Evolutionary conservation across 257 asterid species (phyloP).

Genomic region (Solanum infundibuliforme): DNA sequence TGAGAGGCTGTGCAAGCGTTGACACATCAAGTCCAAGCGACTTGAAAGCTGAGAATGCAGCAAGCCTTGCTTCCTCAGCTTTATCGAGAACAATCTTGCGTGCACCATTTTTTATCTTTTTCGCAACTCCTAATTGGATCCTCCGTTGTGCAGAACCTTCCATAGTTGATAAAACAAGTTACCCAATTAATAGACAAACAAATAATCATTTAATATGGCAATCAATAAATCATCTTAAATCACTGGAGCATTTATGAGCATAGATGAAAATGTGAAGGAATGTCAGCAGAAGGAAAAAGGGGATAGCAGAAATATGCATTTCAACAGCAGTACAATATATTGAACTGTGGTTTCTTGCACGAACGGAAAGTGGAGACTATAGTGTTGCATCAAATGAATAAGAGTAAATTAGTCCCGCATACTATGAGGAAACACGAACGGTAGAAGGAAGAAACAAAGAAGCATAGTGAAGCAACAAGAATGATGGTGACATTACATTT

Average conservation of each 20-base stretch:
- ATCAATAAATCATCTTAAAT: not conserved
- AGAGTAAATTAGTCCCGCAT: not conserved
- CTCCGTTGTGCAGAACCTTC: conserved; percentile 56
- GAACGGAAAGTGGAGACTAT: not conserved
- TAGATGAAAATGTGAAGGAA: not conserved
- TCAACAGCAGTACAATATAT: not conserved
- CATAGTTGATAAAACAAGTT: conserved; percentile 6
- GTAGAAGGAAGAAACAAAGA: not conserved
- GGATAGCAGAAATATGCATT: not conserved
- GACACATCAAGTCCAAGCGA: conserved; percentile 80
- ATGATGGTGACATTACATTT: not conserved
- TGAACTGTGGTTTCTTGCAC: not conserved
- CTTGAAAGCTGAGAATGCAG: conserved; percentile 90
- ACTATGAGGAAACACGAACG: not conserved
- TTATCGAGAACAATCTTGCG: conserved; percentile 86
- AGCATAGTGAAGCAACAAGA: not conserved
- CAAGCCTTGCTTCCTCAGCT: conserved; percentile 96
- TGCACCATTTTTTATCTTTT: conserved; percentile 92
- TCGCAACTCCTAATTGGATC: conserved; percentile 76
- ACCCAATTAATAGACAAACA: not conserved
- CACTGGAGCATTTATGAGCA: not conserved
- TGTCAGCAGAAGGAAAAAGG: not conserved
- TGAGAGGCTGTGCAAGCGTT: conserved; percentile 44
- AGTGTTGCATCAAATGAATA: not conserved
- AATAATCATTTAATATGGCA: not conserved